These are phyloP conservation scores for Trichoderma gamsii DNA, from an alignment of 495 filamentous ascomycete species.

Conservation along the genomic window DNA sequence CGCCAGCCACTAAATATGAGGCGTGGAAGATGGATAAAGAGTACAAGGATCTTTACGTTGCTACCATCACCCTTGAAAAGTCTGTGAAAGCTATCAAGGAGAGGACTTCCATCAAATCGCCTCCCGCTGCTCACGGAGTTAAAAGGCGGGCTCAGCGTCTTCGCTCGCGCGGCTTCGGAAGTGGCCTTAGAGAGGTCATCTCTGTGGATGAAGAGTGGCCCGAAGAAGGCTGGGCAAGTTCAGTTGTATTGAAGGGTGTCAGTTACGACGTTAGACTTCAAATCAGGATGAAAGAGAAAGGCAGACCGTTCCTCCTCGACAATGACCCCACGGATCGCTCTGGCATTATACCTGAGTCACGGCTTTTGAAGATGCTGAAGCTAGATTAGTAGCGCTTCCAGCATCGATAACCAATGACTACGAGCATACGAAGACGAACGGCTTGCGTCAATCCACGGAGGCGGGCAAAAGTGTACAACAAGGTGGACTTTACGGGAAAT, in stretches of 20 bases:
- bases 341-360: neutral
- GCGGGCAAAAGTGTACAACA: too few relatives aligned
- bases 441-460: too few relatives aligned
- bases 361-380: neutral
- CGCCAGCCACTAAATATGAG: neutral
- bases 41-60: neutral
- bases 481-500: too few relatives aligned
- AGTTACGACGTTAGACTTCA: neutral
- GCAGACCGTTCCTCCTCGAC: neutral
- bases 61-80: neutral
- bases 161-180: neutral
- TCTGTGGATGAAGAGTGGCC: constrained; percentile 15
- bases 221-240: neutral
- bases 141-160: neutral
- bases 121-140: neutral
- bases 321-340: neutral
- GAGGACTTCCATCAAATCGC: neutral
- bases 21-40: constrained; percentile 12
- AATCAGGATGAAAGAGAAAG: neutral
- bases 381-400: neutral
- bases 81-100: neutral
- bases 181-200: constrained; percentile 7
- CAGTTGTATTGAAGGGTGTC: neutral
- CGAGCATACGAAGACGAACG: too few relatives aligned
- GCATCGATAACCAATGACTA: too few relatives aligned